phyloP scores from a whole-genome alignment of 345 rosid species.

The Kandelia obovata region DNA sequence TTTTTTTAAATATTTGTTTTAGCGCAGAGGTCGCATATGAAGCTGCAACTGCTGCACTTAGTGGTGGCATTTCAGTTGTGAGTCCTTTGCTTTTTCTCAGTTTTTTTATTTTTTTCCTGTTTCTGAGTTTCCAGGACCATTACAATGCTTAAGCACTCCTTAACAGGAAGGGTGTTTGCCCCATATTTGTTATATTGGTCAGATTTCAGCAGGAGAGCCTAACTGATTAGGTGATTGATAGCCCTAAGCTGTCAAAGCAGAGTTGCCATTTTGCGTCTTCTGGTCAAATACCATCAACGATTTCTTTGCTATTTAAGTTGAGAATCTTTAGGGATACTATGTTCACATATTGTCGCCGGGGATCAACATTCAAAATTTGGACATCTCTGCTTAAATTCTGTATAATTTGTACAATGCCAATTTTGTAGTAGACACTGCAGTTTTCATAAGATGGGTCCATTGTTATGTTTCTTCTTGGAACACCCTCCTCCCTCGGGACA shows the following conservation, averaged over 20 bases:
- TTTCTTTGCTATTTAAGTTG: too few species aligned
- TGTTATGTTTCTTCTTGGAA: neutral
- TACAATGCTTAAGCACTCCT: neutral
- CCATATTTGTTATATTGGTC: too few species aligned
- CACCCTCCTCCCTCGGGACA: too few species aligned
- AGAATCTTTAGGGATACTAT: too few species aligned
- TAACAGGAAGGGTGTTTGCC: too few species aligned
- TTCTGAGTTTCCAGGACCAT: neutral
- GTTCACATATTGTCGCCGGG: too few species aligned
- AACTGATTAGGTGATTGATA: too few species aligned
- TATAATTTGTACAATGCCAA: neutral
- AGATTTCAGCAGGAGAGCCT: too few species aligned
- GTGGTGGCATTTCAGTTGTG: slow-evolving; percentile 56
- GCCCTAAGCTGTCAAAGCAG: too few species aligned
- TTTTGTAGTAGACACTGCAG: neutral
- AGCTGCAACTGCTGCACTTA: slow-evolving; percentile 53
- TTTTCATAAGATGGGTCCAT: neutral
- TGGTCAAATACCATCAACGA: too few species aligned
- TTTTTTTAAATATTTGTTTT: neutral
- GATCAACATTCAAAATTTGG: too few species aligned
- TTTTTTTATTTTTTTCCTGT: neutral
- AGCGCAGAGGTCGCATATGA: slow-evolving; percentile 52
- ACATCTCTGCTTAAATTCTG: neutral
- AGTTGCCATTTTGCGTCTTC: too few species aligned
- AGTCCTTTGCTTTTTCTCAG: slow-evolving; percentile 19